phyloP scores from a whole-genome alignment of 352 stramenopile genomes.

The Globisporangium acanthophoron region DNA sequence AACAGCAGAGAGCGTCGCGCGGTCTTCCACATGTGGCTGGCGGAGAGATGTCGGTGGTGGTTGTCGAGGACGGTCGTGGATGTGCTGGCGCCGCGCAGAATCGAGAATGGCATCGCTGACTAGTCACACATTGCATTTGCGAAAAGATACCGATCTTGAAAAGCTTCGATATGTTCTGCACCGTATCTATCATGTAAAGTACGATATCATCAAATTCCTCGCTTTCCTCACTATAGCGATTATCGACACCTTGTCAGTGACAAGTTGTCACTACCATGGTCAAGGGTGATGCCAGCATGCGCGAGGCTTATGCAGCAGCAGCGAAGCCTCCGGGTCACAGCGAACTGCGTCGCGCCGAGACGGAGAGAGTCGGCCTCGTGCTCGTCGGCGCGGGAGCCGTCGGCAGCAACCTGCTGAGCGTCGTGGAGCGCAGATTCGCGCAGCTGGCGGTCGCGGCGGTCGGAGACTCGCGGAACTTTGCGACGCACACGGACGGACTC shows the following conservation, averaged over 20 bases:
- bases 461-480: constrained; percentile 22
- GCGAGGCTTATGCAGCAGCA: too few relatives aligned
- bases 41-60: neutral
- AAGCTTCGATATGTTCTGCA: constrained; percentile 9
- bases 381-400: constrained; percentile 22
- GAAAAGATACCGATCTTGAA: constrained; percentile 10
- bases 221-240: too few relatives aligned
- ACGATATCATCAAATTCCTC: too few relatives aligned
- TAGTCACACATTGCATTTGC: neutral
- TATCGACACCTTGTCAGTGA: too few relatives aligned
- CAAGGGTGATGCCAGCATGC: too few relatives aligned
- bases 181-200: too few relatives aligned
- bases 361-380: constrained; percentile 14
- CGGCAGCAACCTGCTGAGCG: constrained; percentile 14
- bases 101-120: neutral
- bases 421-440: constrained; percentile 16
- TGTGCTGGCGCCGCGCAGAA: neutral
- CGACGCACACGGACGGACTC: neutral
- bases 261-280: too few relatives aligned
- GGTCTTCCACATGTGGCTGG: constrained; percentile 13
- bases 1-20: constrained; percentile 17
- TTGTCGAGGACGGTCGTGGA: neutral
- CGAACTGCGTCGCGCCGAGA: neutral
- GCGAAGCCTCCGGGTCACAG: too few relatives aligned
- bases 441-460: constrained; percentile 18